Conservation (phyloP, 2,329 filamentous ascomycete species). For the Acephala macrosclerotiorum region DNA sequence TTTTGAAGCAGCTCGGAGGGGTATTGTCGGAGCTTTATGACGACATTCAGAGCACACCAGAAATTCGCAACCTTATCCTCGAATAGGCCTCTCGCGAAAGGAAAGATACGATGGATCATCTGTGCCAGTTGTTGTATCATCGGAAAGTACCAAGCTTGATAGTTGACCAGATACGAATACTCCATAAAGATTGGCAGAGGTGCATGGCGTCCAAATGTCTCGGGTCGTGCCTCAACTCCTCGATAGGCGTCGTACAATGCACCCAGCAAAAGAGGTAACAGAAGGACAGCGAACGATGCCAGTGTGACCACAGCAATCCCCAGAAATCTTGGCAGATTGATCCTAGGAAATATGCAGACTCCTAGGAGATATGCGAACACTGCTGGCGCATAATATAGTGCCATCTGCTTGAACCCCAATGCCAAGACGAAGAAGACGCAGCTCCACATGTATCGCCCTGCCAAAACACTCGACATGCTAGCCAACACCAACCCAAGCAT, state of each 20-base stretch:
- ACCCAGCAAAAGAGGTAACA: slow-evolving; percentile 78
- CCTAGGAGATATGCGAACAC: slow-evolving; percentile 93
- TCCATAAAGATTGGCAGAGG: slow-evolving; percentile 68
- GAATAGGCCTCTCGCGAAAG: slow-evolving; percentile 93
- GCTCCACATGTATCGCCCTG: slow-evolving; percentile 84
- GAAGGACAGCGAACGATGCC: slow-evolving; percentile 75
- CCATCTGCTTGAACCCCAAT: slow-evolving; percentile 99
- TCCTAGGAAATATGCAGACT: slow-evolving; percentile 77
- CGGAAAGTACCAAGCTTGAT: slow-evolving; percentile 75
- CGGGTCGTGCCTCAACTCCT: slow-evolving; percentile 64
- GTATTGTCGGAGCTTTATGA: slow-evolving; percentile 85
- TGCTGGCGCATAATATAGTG: slow-evolving; percentile 92
- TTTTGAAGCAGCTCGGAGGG: slow-evolving; percentile 76
- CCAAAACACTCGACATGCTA: slow-evolving; percentile 87
- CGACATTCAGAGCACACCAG: slow-evolving; percentile 91
- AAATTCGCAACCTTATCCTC: slow-evolving; percentile 99
- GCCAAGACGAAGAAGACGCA: slow-evolving; percentile 93
- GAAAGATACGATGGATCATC: slow-evolving; percentile 90
- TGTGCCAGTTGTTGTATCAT: slow-evolving; percentile 81
- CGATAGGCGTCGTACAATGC: slow-evolving; percentile 72
- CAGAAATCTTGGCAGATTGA: slow-evolving; percentile 73
- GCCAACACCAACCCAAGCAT: slow-evolving; percentile 94
- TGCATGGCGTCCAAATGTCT: slow-evolving; percentile 63
- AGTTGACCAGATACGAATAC: slow-evolving; percentile 65
- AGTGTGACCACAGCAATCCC: slow-evolving; percentile 78